Evolutionary conservation across 805 yeast species (phyloP), one percentile per base, ranked within the genome.

Genomic region (Pichia gijzeniarum): DNA sequence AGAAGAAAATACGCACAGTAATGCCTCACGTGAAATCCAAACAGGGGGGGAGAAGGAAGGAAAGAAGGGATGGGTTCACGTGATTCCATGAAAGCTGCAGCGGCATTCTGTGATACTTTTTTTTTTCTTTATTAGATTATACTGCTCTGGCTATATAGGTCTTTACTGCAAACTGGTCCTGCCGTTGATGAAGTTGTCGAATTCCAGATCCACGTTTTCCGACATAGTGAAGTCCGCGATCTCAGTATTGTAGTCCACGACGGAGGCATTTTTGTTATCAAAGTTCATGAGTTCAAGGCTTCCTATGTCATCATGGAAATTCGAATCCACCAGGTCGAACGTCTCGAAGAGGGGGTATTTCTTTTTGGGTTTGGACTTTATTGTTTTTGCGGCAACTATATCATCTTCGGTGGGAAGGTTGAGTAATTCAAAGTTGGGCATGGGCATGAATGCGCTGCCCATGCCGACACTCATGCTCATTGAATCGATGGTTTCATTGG

Each of bases 181-280:
- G 4, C 64, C 64, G 37, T 55, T 58, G 25, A 61, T 54, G 41
- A 60, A 61, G 35, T 49, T 57, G 38, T 61, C 63, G 50, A 59
- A 60, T 38, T 58, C 64, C 37, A 54, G 42, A 38, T 61, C 62
- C 31, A 60, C 61, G 35, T 51, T 57, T 6, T 35, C 41, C 13
- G 21, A 4, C 32, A 35, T 44, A 16, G 40, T 20, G 19, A 37
- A 44, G 28, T 47, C 50, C 10, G 44, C 19, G 19, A 35, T 28
- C 5, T 48, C 43, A 30, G 30, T 40, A n/a, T 22, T 33, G 41
- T 19, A n/a, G 38, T 19, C 17, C 9, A n/a, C 9, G 13, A 30
- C 1, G 20, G 45, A 35, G 14, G 5, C 3, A 16, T 40, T 20
- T 14, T 40, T 35, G n/a, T 35, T 25, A 13, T 22, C 25, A 14